Evolutionary conservation across 306 rosid species (phyloP).

Genomic region (Medicago ruthenica): DNA sequence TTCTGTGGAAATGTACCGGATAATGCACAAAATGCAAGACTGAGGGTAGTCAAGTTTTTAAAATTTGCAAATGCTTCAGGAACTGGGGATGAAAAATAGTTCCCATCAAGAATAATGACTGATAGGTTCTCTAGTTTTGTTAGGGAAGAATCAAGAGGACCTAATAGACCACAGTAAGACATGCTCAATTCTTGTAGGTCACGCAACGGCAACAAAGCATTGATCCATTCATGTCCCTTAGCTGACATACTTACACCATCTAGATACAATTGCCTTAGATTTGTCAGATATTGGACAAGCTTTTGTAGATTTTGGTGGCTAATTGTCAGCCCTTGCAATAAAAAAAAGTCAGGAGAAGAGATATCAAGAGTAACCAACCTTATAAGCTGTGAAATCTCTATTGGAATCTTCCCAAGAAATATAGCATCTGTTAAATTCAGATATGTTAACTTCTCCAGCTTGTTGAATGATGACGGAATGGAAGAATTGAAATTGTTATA

Average conservation of each 20-base stretch:
- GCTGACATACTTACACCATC: conserved; percentile 44
- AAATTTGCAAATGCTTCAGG: conserved; percentile 34
- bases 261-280: conserved; percentile 33
- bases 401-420: conserved; percentile 32
- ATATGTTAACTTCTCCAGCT: conserved; percentile 17
- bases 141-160: conserved; percentile 33
- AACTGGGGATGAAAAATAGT: conserved; percentile 25
- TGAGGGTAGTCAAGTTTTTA: conserved; percentile 10
- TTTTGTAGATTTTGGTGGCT: neutral
- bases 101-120: neutral
- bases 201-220: conserved; percentile 13
- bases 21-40: neutral
- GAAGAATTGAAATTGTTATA: neutral
- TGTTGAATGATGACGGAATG: too few species aligned
- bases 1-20: conserved; percentile 35
- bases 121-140: neutral
- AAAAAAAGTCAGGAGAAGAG: neutral
- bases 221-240: conserved; percentile 45
- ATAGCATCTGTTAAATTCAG: conserved; percentile 19
- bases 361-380: conserved; percentile 40
- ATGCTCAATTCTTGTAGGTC: conserved; percentile 31
- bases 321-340: too few species aligned
- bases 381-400: conserved; percentile 16
- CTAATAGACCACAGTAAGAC: neutral
- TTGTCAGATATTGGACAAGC: conserved; percentile 39